Base-by-base conservation (phyloP, 306 rosid genomes). In the Carpinus fangiana region DNA sequence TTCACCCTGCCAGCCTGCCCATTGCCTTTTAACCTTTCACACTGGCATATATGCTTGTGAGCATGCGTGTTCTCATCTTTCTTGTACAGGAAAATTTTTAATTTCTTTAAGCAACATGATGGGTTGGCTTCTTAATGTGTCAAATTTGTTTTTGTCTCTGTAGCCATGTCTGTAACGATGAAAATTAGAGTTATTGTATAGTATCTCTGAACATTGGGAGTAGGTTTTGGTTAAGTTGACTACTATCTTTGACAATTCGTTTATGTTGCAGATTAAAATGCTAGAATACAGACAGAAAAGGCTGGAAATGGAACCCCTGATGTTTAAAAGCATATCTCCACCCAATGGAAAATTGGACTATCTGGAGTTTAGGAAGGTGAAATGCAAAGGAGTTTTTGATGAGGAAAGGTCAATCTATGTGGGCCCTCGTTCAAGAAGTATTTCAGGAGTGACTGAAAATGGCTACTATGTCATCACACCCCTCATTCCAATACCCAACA, bases 361-460 rank as follows among this genome's bases (percentile, higher is more conserved):
- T 74, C 75, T 93, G 82, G 98, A 96, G 81, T 96, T 96, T 68
- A 90, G 99, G 74, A 93, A 89, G 83, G 89, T 93, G 62, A 48
- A 69, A 14, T 89, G 92, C 80, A 85, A 82, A 75, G 98, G 99
- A 57, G 81, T 83, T 81, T 91, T 90, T 79, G 90, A 95, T 85
- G 98, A 93, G 80, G 81, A 84, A 78, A 91, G 78, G 38, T 93
- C 98, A 56, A 87, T 93, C 80, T 93, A 66, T n/a, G 86, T 95
- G 53, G 99, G 97, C 50, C 98, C 99, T 70, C 98, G 99, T 67
- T 93, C 98, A 73, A 87, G 99, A 89, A 95, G 98, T 86, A 93
- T 95, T 86, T 95, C 98, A 13, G 98, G 99, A 80, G 87, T 95
- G 74, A 91, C 98, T 23, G 97, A 93, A 85, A 95, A 95, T 73